These are phyloP conservation scores for Paramecium octaurelia DNA, from an alignment of 73 alveolate species.

Conservation along the genomic window DNA sequence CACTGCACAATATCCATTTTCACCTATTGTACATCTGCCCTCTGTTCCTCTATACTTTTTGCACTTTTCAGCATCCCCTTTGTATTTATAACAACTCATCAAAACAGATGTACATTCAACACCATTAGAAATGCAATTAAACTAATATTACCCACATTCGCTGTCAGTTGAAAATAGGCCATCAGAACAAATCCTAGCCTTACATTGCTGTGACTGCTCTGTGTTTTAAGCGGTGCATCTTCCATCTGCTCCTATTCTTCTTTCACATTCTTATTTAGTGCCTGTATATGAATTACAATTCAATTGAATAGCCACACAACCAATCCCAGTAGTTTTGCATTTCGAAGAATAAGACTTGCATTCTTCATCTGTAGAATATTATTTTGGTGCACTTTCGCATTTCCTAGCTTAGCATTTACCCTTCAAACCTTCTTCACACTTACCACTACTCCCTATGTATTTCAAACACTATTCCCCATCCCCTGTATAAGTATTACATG, in stretches of 20 bases:
- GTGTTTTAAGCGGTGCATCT: neutral
- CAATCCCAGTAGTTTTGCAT: neutral
- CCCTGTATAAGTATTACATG: neutral
- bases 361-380: neutral
- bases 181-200: neutral
- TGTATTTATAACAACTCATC: neutral
- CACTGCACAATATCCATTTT: neutral
- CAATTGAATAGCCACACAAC: neutral
- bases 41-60: neutral
- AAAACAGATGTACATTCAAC: neutral
- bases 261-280: neutral
- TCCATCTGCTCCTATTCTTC: slow-evolving; percentile 9
- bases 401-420: neutral
- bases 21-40: neutral
- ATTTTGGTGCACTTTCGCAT: slow-evolving; percentile 21
- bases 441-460: neutral
- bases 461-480: neutral
- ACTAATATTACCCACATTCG: neutral
- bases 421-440: neutral
- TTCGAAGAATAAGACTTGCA: neutral
- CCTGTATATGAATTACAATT: neutral
- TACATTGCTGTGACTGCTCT: neutral
- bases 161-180: neutral
- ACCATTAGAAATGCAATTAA: slow-evolving; percentile 1
- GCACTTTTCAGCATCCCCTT: neutral